Percentiles rank a stretch among this genome's conserved stretches.
Conservation (phyloP, 352 stramenopile species). For the Elongisporangium anandrum region DNA sequence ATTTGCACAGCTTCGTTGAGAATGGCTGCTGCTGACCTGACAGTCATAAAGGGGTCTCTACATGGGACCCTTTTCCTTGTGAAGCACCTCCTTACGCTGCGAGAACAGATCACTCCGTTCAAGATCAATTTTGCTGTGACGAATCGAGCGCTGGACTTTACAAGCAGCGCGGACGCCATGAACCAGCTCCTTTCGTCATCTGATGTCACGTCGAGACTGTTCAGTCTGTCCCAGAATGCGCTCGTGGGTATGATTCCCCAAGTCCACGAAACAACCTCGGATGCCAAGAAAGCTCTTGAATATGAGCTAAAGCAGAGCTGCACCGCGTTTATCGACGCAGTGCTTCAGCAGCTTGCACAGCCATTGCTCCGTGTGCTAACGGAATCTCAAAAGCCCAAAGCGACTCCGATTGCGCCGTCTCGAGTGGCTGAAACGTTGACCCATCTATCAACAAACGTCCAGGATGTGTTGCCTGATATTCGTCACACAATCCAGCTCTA, state of each 20-base stretch:
- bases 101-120: conserved; percentile 83
- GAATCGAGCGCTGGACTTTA: conserved; percentile 74
- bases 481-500: conserved; percentile 66
- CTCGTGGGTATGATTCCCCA: conserved; percentile 69
- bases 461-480: conserved; percentile 32
- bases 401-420: conserved; percentile 21
- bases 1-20: conserved; percentile 75
- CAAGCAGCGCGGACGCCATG: conserved; percentile 70
- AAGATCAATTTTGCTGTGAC: conserved; percentile 76
- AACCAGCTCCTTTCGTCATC: conserved; percentile 42
- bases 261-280: conserved; percentile 71
- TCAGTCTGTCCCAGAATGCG: conserved; percentile 39
- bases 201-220: conserved; percentile 46
- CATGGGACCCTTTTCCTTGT: conserved; percentile 76
- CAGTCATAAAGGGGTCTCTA: conserved; percentile 36
- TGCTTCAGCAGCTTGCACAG: conserved; percentile 53
- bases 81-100: conserved; percentile 78
- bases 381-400: conserved; percentile 18
- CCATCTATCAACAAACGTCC: conserved; percentile 35
- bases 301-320: conserved; percentile 79
- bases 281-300: conserved; percentile 79
- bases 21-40: conserved; percentile 68
- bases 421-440: conserved; percentile 43
- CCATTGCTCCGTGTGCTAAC: conserved; percentile 49
- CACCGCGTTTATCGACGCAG: conserved; percentile 71